Conservation (phyloP, 2,329 filamentous ascomycete genomes). For the Keithomyces neogunnii region DNA sequence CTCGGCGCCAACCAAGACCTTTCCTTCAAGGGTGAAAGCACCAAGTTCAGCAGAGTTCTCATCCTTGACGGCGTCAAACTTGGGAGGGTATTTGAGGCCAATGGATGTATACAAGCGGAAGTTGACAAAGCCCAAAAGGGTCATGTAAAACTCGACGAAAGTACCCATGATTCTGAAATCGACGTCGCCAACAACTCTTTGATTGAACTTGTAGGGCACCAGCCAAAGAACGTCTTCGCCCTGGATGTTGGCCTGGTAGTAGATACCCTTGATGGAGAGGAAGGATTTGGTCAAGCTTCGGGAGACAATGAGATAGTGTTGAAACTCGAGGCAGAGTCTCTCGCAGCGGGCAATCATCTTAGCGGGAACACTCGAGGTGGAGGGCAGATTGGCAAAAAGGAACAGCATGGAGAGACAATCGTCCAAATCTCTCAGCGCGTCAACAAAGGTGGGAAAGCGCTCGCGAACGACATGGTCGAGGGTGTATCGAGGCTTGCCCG, state of each 20-base stretch:
- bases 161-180: constrained; percentile 99
- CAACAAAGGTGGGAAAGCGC: constrained; percentile 93
- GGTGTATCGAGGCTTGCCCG: constrained; percentile 78
- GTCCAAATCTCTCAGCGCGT: constrained; percentile 88
- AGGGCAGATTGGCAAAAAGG: constrained; percentile 92
- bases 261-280: constrained; percentile 97
- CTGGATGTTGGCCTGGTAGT: constrained; percentile 96
- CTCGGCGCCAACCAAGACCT: constrained; percentile 48
- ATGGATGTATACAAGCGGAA: constrained; percentile 87
- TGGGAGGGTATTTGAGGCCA: constrained; percentile 90
- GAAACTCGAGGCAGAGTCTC: constrained; percentile 86
- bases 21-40: constrained; percentile 81
- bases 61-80: constrained; percentile 80
- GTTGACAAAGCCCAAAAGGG: constrained; percentile 90
- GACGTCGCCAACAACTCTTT: constrained; percentile 85
- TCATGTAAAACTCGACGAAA: constrained; percentile 98
- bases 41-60: constrained; percentile 83
- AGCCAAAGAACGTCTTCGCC: constrained; percentile 96
- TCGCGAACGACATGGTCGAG: constrained; percentile 97
- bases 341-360: constrained; percentile 97
- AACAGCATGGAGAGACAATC: constrained; percentile 96
- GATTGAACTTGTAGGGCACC: constrained; percentile 96
- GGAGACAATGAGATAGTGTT: constrained; percentile 93
- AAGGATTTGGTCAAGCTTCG: constrained; percentile 92
- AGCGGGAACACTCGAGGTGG: constrained; percentile 77